These are phyloP conservation scores for Diphasiastrum complanatum DNA, from an alignment of 83 land plant genomes.

Conservation along the genomic window DNA sequence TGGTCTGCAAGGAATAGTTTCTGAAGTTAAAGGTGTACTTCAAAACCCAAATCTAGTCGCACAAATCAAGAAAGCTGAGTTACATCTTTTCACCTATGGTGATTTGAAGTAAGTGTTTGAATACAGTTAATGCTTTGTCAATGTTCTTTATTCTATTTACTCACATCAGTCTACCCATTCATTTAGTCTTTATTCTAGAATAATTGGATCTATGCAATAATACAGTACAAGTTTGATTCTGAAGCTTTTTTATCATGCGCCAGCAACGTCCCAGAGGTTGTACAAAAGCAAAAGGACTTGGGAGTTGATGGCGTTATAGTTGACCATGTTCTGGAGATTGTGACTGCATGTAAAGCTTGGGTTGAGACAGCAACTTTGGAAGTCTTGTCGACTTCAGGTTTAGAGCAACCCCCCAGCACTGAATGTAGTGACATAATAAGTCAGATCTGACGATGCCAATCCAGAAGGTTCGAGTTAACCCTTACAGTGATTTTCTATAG, in stretches of 20 bases:
- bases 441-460: too few species aligned
- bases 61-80: conserved; percentile 20
- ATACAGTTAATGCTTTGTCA: background rate
- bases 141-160: background rate
- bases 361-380: too few species aligned
- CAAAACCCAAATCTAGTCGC: conserved; percentile 12
- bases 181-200: background rate
- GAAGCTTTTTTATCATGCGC: background rate
- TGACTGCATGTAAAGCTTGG: too few species aligned
- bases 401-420: too few species aligned
- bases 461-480: too few species aligned
- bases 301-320: conserved; percentile 39
- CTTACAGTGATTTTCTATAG: too few species aligned
- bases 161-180: background rate
- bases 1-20: conserved; percentile 22
- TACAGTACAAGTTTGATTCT: background rate
- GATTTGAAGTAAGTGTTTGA: conserved; percentile 21
- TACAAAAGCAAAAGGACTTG: conserved; percentile 16
- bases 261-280: conserved; percentile 30
- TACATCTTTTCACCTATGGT: conserved; percentile 22
- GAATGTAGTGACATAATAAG: too few species aligned
- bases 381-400: too few species aligned
- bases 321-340: conserved; percentile 34
- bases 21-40: conserved; percentile 24
- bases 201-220: background rate